Evolutionary conservation across 768 basidiomycete species (phyloP), one percentile per base, ranked within the genome.

Genomic region (Dendrothele bispora): DNA sequence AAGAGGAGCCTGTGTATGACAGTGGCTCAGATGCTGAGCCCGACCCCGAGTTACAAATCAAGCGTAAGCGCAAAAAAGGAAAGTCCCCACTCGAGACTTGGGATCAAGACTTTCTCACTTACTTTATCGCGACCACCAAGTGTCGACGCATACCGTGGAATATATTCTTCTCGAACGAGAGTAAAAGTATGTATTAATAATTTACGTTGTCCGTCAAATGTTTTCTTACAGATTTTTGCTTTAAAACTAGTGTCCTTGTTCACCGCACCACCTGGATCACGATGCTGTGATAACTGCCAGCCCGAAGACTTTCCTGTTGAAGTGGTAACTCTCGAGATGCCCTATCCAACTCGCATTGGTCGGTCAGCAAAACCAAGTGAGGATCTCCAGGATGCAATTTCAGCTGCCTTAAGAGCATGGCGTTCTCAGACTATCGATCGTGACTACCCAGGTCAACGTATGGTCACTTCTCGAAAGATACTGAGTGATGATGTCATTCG

Each of bases 251-350:
- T 11, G 3, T 32, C n/a, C 30, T n/a, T n/a, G 30, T 32, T 10
- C n/a, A 10, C 30, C 30, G 10, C 30, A 32, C 30, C 45, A 1
- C 37, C 50, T 2, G 22, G 24, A 1, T 43, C 46, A 2, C 47
- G 45, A 2, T 55, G 54, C 26, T 55, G 54, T 27, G 54, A 55
- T 15, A 52, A 52, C 39, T 55, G 54, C 27, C 20, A 37, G 10
- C 54, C 54, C 14, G 51, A 51, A 4, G 21, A 15, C 0, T 48
- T 51, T 30, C 0, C 20, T 32, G 17, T 55, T 0, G 34, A 39
- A 18, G 49, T 4, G 0, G 42, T 55, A 17, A 14, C 40, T 18
- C 1, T 34, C 44, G 2, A 26, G 37, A 1, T 39, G 37, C 4
- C 45, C 20, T 1, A 27, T 12, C 3, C 3, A 46, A 7, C 20